Evolutionary conservation across 2,329 filamentous ascomycete genomes (phyloP).

Genomic region (Aspergillus awamori): DNA sequence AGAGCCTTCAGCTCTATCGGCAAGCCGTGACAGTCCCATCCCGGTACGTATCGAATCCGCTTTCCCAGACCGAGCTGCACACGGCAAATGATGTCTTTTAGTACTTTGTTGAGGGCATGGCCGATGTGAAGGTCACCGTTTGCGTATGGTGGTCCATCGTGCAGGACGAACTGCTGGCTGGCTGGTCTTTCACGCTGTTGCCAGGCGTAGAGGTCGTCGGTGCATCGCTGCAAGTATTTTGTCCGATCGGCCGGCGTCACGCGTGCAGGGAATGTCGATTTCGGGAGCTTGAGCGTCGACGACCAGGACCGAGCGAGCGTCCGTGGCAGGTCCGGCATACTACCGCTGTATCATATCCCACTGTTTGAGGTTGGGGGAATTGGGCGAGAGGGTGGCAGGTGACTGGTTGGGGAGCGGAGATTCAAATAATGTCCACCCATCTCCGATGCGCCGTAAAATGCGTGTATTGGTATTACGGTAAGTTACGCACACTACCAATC

Average conservation of each 20-base stretch:
- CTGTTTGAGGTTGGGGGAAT: slow-evolving; percentile 8
- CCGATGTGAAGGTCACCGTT: slow-evolving; percentile 91
- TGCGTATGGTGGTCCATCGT: slow-evolving; percentile 96
- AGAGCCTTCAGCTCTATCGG: slow-evolving; percentile 97
- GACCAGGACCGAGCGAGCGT: slow-evolving; percentile 62
- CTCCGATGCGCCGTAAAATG: not conserved
- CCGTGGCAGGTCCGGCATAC: slow-evolving; percentile 42
- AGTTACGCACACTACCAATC: not conserved
- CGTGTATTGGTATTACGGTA: not conserved
- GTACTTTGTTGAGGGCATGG: slow-evolving; percentile 93
- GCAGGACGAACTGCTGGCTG: slow-evolving; percentile 72
- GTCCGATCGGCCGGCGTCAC: slow-evolving; percentile 50
- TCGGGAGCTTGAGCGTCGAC: slow-evolving; percentile 73
- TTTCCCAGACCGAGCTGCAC: slow-evolving; percentile 77
- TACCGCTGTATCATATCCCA: slow-evolving; percentile 36
- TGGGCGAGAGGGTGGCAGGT: not conserved
- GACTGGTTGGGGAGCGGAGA: not conserved
- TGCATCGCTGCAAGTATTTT: slow-evolving; percentile 72
- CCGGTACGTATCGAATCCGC: slow-evolving; percentile 79
- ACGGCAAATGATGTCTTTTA: slow-evolving; percentile 91
- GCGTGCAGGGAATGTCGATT: slow-evolving; percentile 67
- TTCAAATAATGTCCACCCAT: slow-evolving; percentile 1
- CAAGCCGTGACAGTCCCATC: slow-evolving; percentile 97
- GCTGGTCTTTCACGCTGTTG: slow-evolving; percentile 62
- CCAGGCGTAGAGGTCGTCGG: slow-evolving; percentile 89